Base-by-base conservation (phyloP, 2,329 filamentous ascomycete species). In the Orbilia blumenaviensis region DNA sequence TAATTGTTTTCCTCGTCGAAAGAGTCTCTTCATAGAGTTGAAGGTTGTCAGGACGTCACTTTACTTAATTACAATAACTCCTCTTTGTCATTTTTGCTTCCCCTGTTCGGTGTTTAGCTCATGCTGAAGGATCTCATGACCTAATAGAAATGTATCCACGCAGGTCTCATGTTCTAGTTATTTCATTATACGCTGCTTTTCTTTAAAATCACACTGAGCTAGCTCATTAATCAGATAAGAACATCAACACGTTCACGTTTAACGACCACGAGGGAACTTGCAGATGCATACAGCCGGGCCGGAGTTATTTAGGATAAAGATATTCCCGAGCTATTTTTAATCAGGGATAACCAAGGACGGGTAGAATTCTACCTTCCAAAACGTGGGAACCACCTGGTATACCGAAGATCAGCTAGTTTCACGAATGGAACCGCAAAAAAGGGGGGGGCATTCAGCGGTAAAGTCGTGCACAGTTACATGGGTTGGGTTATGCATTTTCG, bases 371-470 rank as follows among this genome's bases (percentile, higher is more conserved):
- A 34, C 6, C 12, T 41, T 34, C 60, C 27, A 48, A 56, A 66
- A 58, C 23, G 32, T 58, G 50, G 63, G 16, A 54, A 58, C 27
- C 50, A 25, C 12, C 18, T 27, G 12, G 63, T 67, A 67, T 58
- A 46, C 48, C 36, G 50, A 32, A 29, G 10, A 25, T 38, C n/a
- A 12, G 34, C 29, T 54, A 14, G 23, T 42, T n/a, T n/a, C 44
- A 27, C 27, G 29, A 38, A 48, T 38, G 25, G 25, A 36, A 29
- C 52, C n/a, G n/a, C n/a, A n/a, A n/a, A n/a, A n/a, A 56, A 25
- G 41, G 10, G 9, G 52, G 25, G 29, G n/a, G 36, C 2, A 50
- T 14, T 16, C 41, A 52, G 42, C 41, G 60, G 42, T 3, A 64
- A 36, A 27, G 61, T 32, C 41, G 42, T 56, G 42, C 18, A 25